Conservation (phyloP, 176 grass and related monocot species). For the Avena eriantha region DNA sequence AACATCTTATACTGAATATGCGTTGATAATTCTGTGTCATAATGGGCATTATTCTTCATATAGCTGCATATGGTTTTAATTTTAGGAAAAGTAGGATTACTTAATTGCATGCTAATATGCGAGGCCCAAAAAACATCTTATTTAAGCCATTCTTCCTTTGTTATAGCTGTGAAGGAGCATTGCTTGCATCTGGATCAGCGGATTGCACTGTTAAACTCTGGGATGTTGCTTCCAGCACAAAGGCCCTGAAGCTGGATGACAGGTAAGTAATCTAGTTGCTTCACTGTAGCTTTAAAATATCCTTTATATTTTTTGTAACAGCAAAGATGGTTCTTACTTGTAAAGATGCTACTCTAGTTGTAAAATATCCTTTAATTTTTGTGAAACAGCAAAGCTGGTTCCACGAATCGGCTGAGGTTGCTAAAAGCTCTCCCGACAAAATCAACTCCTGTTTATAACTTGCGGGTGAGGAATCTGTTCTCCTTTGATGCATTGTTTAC, state of each 20-base stretch:
- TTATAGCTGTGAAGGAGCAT: constrained; percentile 82
- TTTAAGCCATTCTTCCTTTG: constrained; percentile 2
- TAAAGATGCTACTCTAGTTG: constrained; percentile 79
- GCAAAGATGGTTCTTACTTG: constrained; percentile 52
- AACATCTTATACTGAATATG: background rate
- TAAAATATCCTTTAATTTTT: constrained; percentile 30
- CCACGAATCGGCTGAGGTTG: constrained; percentile 64
- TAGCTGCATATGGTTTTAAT: background rate
- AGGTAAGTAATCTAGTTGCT: constrained; percentile 42
- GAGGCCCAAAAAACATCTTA: background rate
- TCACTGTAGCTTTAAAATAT: constrained; percentile 26
- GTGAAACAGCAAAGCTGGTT: constrained; percentile 68
- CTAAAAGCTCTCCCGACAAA: constrained; percentile 91
- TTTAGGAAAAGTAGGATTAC: background rate
- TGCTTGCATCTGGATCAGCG: constrained; percentile 76
- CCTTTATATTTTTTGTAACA: constrained; percentile 36
- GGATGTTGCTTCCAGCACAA: constrained; percentile 81
- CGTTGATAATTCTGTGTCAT: background rate
- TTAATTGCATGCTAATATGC: constrained; percentile 8
- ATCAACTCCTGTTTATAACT: constrained; percentile 82
- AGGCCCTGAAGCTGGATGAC: constrained; percentile 77
- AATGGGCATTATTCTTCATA: background rate
- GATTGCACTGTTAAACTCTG: constrained; percentile 47
- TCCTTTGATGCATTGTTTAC: constrained; percentile 5
- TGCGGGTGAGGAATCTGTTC: constrained; percentile 57